Evolutionary conservation across 2,329 filamentous ascomycete genomes (phyloP), one percentile per base, ranked within the genome.

Genomic region (Colletotrichum endophyticum): DNA sequence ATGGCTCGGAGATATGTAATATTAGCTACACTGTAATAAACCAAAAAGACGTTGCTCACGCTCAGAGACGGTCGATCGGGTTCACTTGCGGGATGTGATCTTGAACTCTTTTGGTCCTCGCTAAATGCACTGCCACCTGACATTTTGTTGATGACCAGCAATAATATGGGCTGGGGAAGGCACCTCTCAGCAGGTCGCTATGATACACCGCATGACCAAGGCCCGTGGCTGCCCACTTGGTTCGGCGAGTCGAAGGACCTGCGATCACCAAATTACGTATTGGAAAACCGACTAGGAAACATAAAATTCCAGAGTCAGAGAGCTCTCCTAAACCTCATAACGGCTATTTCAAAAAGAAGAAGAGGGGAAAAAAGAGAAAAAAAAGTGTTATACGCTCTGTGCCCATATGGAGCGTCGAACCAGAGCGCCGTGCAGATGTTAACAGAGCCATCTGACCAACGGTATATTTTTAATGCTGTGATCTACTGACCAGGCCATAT

Each of bases 1-100:
- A 64, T 36, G 70, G 39, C 39, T 62, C 44, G 63, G 56, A 49
- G 12, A 57, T 22, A 57, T 75, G 73, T 75, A 75, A 75, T 73
- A 75, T 25, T 68, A 75, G 56, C 63, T 68, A 73, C 39, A 44
- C 63, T 63, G 70, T 53, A 53, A 53, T 53, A 53, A 53, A 13
- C 44, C 44, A 53, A 53, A 49, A 53, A 53, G 44, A 53, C n/a
- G 44, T 53, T 22, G 44, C 44, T 53, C n/a, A 22, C n/a, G 44
- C 44, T 53, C 44, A 53, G n/a, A 53, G 3, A 22, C n/a, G 11
- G 44, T 53, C n/a, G n/a, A 49, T 49, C 39, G 39, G 39, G n/a
- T 25, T 22, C 44, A 53, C 44, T 53, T 53, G n/a, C 44, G 44
- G n/a, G 6, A 53, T 13, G n/a, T 53, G 44, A 53, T 53, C 9